Evolutionary conservation across 768 basidiomycete genomes (phyloP), one percentile per base, ranked within the genome.

Genomic region (Lentinula guzmanii): DNA sequence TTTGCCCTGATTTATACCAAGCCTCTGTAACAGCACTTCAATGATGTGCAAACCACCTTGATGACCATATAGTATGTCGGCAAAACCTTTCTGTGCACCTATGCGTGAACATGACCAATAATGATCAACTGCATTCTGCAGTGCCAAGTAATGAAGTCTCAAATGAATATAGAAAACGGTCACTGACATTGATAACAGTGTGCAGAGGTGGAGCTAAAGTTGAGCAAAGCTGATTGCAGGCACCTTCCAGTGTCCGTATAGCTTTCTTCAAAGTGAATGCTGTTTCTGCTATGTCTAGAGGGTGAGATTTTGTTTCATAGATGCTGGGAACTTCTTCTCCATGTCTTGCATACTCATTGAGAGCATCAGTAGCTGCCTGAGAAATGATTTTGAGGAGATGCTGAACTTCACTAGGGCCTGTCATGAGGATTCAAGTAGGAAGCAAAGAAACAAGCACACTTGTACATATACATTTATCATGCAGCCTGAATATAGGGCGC

Each of bases 121-220:
- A 24, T 58, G 35, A 18, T 51, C 33, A 13, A 31, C 24, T 11
- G 21, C 50, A 31, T 28, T 13, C 50, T 51, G 4, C 16, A 51
- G 31, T 16, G 11, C 11, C 37, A 37, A 45, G 16, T 18, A 1
- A 16, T 37, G 7, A 2, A 45, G n/a, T 45, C 43, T 18, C 43
- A 16, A 6, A 15, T 45, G 3, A 4, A 5, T 21, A 5, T 15
- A 6, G 15, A 18, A 45, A 11, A 59, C 51, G 15, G 4, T 15
- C 6, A 59, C 72, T 35, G 52, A 77, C 75, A 35, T 75, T 76
- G 42, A 69, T 61, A 2, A 69, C 66, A 3, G 66, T 70, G 52
- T 74, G 73, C 4, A 65, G 52, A 15, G 75, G 76, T 0, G 67
- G 74, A 16, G 74, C 73, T 13, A 76, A 65, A 18, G 73, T 72